Conservation (phyloP, 345 rosid species). For the Brassica napus region Da-Ae NC_063452.1:43640501-43641000, state of each 20-base stretch:
- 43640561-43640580: slow-evolving; percentile 79
- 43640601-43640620: slow-evolving; percentile 37
- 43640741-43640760: neutral
- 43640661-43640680: too few species aligned
- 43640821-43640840: neutral
- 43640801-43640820: neutral
- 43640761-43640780: neutral
- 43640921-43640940: neutral
- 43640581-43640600: slow-evolving; percentile 93
- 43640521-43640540: slow-evolving; percentile 73
- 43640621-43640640: neutral
- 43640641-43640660: neutral
- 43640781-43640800: neutral
- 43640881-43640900: neutral
- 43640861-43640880: neutral
- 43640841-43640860: neutral
- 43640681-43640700: neutral
- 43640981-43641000: neutral
- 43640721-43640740: neutral
- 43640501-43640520: slow-evolving; percentile 76
- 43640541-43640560: slow-evolving; percentile 68
- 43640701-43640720: neutral
- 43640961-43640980: slow-evolving; percentile 2
- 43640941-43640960: neutral
- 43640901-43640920: neutral